These are phyloP conservation scores for Nyctanthes arbortristis DNA, from an alignment of 257 asterid genomes.

Conservation along the genomic window DNA sequence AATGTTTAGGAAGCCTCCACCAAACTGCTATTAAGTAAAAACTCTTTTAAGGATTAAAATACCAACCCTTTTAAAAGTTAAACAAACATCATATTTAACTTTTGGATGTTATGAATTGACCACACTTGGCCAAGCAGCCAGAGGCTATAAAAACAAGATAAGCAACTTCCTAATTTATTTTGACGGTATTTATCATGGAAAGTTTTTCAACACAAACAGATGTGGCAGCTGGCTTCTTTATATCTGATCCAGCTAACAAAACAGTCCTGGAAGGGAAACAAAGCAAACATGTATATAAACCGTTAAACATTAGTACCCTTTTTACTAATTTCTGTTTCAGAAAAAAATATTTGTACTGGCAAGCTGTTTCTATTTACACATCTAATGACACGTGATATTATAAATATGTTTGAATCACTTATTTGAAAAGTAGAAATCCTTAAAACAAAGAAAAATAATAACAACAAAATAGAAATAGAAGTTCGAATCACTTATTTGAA, in stretches of 20 bases:
- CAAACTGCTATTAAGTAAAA: not conserved
- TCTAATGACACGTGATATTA: no score
- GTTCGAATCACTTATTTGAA: no score
- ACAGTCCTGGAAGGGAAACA: not conserved
- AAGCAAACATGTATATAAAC: not conserved
- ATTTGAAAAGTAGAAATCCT: no score
- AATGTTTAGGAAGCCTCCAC: not conserved
- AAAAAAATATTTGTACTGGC: no score
- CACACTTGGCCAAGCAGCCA: not conserved
- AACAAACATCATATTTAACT: not conserved
- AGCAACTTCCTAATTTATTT: not conserved
- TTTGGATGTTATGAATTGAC: not conserved
- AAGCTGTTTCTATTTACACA: no score
- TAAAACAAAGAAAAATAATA: no score
- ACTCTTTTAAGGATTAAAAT: not conserved
- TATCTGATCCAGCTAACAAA: not conserved
- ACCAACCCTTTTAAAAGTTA: not conserved
- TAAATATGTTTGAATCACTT: no score
- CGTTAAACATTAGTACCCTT: no score
- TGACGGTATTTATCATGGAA: not conserved
- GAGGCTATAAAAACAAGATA: not conserved
- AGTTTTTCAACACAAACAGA: not conserved
- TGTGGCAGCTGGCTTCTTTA: not conserved
- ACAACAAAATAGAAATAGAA: no score
- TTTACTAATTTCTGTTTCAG: no score